phyloP scores from a whole-genome alignment of 1,284 basidiomycete genomes.

The Moesziomyces aphidis region DNA sequence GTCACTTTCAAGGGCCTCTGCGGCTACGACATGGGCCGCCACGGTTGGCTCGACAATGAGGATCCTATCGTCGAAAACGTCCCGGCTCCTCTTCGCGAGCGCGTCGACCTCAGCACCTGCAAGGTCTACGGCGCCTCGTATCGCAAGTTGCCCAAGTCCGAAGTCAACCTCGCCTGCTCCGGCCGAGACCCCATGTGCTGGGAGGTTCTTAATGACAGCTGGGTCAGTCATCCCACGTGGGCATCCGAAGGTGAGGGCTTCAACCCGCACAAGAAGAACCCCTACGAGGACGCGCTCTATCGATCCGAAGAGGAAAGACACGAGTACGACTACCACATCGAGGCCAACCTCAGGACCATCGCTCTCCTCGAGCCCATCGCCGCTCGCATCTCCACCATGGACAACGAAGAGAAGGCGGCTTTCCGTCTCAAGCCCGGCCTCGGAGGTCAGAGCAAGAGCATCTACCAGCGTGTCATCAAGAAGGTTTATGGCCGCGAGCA shows the following conservation, averaged over 20 bases:
- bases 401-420: constrained; percentile 82
- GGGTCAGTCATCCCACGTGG: constrained; percentile 95
- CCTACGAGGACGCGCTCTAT: constrained; percentile 94
- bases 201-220: constrained; percentile 80
- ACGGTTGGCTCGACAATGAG: constrained; percentile 72
- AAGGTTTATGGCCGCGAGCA: constrained; percentile 91
- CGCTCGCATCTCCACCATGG: constrained; percentile 88
- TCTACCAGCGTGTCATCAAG: constrained; percentile 94
- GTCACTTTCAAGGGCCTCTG: constrained; percentile 87
- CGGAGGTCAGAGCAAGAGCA: constrained; percentile 85
- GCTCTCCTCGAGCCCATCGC: constrained; percentile 90
- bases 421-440: constrained; percentile 90
- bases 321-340: constrained; percentile 97
- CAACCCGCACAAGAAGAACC: constrained; percentile 95
- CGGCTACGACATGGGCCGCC: constrained; percentile 77
- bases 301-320: constrained; percentile 98
- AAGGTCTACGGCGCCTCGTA: constrained; percentile 85
- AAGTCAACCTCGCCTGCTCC: constrained; percentile 89
- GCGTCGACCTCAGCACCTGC: constrained; percentile 66
- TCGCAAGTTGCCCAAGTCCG: constrained; percentile 85
- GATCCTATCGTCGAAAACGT: constrained; percentile 70
- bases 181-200: constrained; percentile 94
- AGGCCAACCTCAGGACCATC: constrained; percentile 91
- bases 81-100: constrained; percentile 66
- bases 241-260: constrained; percentile 94